Percentiles rank a stretch among this genome's conserved stretches.
Conservation (phyloP, 192 early-diverging fungal genomes). For the Backusella tarrabulga region DNA sequence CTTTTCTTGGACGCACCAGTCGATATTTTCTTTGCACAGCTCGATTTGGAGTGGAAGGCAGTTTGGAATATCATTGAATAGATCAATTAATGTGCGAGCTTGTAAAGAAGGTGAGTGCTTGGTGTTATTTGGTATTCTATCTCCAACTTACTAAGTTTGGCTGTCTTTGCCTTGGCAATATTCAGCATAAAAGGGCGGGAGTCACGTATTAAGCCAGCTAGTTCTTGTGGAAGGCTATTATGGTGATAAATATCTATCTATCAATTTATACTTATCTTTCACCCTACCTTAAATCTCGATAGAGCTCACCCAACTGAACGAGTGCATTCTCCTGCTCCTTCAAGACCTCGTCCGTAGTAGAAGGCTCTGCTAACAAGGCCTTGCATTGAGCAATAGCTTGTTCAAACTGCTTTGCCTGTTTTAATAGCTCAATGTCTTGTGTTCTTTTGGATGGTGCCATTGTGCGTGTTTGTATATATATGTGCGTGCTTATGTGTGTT, state of each 20-base stretch:
- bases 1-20: slow-evolving; percentile 92
- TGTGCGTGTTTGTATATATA: not conserved
- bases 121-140: not conserved
- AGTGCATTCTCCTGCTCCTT: slow-evolving; percentile 66
- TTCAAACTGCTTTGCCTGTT: slow-evolving; percentile 51
- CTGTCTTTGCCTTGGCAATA: slow-evolving; percentile 94
- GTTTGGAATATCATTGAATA: slow-evolving; percentile 84
- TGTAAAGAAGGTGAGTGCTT: no score
- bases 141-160: slow-evolving; percentile 74
- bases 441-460: slow-evolving; percentile 16
- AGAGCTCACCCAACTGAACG: slow-evolving; percentile 71
- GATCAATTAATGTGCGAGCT: slow-evolving; percentile 83
- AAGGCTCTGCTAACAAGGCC: slow-evolving; percentile 46
- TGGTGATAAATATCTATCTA: not conserved
- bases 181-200: slow-evolving; percentile 75
- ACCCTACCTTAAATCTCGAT: slow-evolving; percentile 61
- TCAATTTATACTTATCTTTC: not conserved
- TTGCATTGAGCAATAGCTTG: slow-evolving; percentile 66
- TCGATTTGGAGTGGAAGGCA: slow-evolving; percentile 87
- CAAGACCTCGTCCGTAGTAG: slow-evolving; percentile 41
- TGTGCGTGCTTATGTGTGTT: not conserved
- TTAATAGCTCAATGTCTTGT: slow-evolving; percentile 51
- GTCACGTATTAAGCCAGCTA: slow-evolving; percentile 77
- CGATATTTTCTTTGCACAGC: slow-evolving; percentile 90
- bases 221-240: slow-evolving; percentile 67